Evolutionary conservation across 2,329 filamentous ascomycete genomes (phyloP).

Genomic region (Sclerotiophoma versabilis): DNA sequence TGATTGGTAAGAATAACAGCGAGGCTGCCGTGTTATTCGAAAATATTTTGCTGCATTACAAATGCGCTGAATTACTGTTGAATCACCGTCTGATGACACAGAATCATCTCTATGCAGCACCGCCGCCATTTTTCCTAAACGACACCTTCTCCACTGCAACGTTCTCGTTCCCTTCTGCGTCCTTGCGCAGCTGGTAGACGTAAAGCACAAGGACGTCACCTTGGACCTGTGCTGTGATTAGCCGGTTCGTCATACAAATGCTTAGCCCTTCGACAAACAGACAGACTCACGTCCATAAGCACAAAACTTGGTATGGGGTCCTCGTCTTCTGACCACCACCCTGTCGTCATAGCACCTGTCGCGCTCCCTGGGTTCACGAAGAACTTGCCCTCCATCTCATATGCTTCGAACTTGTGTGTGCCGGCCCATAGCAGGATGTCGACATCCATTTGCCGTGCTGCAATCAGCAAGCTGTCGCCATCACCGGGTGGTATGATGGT

Average conservation of each 20-base stretch:
- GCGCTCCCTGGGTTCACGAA: slow-evolving; percentile 74
- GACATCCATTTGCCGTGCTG: slow-evolving; percentile 74
- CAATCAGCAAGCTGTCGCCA: slow-evolving; percentile 70
- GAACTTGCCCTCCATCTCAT: slow-evolving; percentile 75
- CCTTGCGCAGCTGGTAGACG: slow-evolving; percentile 73
- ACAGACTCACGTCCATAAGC: slow-evolving; percentile 87
- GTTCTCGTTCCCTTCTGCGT: slow-evolving; percentile 60
- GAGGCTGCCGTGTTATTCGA: slow-evolving; percentile 1
- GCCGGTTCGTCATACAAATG: slow-evolving; percentile 11
- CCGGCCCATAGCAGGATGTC: slow-evolving; percentile 74
- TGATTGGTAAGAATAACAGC: neutral
- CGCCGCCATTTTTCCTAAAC: slow-evolving; percentile 59
- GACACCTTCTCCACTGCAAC: slow-evolving; percentile 64
- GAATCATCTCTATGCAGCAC: slow-evolving; percentile 41
- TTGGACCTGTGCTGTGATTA: slow-evolving; percentile 71
- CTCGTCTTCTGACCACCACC: slow-evolving; percentile 63
- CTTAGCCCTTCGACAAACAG: neutral
- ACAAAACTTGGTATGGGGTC: slow-evolving; percentile 91
- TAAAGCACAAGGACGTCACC: slow-evolving; percentile 95
- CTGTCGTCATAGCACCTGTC: slow-evolving; percentile 69
- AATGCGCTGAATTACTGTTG: slow-evolving; percentile 1
- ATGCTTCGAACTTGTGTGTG: slow-evolving; percentile 74
- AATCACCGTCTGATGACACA: slow-evolving; percentile 19
- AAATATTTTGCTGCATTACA: neutral
- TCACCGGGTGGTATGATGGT: slow-evolving; percentile 74